Percentiles rank a stretch among this genome's conserved stretches.
These are phyloP conservation scores for Coemansia sp. DNA, from an alignment of 192 early-diverging fungal species.

Conservation along the genomic window DNA sequence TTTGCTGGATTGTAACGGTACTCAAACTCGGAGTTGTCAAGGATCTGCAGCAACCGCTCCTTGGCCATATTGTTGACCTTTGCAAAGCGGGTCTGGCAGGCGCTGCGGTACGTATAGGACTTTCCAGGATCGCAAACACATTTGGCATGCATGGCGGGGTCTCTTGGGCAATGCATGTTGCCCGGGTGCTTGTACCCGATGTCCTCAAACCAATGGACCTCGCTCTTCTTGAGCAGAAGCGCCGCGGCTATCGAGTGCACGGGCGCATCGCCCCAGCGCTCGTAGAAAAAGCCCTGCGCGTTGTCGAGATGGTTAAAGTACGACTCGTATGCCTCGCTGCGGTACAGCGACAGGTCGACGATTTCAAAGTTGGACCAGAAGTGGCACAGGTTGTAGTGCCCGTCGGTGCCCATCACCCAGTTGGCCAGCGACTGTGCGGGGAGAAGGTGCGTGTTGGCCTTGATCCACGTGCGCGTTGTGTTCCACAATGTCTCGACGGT, in stretches of 20 bases:
- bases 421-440: slow-evolving; percentile 34
- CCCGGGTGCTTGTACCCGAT: slow-evolving; percentile 72
- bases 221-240: slow-evolving; percentile 59
- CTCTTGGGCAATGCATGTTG: slow-evolving; percentile 70
- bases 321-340: slow-evolving; percentile 55
- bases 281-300: slow-evolving; percentile 67
- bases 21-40: slow-evolving; percentile 31
- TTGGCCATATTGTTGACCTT: slow-evolving; percentile 53
- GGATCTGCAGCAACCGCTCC: slow-evolving; percentile 44
- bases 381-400: slow-evolving; percentile 69
- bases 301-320: slow-evolving; percentile 65
- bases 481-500: slow-evolving; percentile 71
- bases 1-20: slow-evolving; percentile 15
- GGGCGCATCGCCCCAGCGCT: slow-evolving; percentile 62
- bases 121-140: slow-evolving; percentile 44
- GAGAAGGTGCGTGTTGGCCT: slow-evolving; percentile 42
- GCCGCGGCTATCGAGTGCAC: slow-evolving; percentile 70
- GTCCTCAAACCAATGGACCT: slow-evolving; percentile 77
- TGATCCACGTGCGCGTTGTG: slow-evolving; percentile 55
- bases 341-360: slow-evolving; percentile 59
- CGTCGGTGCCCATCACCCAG: slow-evolving; percentile 60
- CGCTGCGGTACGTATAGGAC: slow-evolving; percentile 51
- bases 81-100: slow-evolving; percentile 50
- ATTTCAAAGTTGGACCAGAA: slow-evolving; percentile 85
- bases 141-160: slow-evolving; percentile 45